These are phyloP conservation scores for Rhynchospora tenuis DNA, from an alignment of 176 grass and related monocot species.

Conservation along the genomic window DNA sequence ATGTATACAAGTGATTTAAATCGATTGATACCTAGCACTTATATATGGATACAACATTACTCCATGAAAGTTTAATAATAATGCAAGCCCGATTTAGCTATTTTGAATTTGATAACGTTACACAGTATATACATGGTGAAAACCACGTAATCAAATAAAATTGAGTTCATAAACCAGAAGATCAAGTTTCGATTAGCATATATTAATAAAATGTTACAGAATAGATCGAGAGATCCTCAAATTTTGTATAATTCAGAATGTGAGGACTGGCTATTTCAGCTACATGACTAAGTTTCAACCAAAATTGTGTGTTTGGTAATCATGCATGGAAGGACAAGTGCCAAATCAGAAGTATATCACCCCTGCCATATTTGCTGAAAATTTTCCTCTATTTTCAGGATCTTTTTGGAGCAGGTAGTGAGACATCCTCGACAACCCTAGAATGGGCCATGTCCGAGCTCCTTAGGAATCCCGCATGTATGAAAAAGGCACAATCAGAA, in stretches of 20 bases:
- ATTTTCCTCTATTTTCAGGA: conserved; percentile 1
- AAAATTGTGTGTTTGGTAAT: not conserved
- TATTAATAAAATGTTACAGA: no score
- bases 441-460: conserved; percentile 35
- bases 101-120: not conserved
- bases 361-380: not conserved
- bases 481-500: conserved; percentile 33
- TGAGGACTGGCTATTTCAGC: not conserved
- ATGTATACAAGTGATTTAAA: no score
- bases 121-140: not conserved
- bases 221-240: no score
- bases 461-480: not conserved
- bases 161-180: not conserved
- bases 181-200: not conserved
- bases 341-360: not conserved
- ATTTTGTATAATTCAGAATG: not conserved
- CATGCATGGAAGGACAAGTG: not conserved
- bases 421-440: conserved; percentile 16
- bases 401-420: conserved; percentile 29
- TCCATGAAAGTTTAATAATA: no score
- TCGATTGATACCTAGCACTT: no score
- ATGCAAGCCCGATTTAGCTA: no score
- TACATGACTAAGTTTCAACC: not conserved
- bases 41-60: no score
- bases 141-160: not conserved